Percentiles rank a stretch among this genome's conserved stretches.
Evolutionary conservation across 177 flowering plant species (phyloP).

Genomic region (Vitis hybrid): DNA sequence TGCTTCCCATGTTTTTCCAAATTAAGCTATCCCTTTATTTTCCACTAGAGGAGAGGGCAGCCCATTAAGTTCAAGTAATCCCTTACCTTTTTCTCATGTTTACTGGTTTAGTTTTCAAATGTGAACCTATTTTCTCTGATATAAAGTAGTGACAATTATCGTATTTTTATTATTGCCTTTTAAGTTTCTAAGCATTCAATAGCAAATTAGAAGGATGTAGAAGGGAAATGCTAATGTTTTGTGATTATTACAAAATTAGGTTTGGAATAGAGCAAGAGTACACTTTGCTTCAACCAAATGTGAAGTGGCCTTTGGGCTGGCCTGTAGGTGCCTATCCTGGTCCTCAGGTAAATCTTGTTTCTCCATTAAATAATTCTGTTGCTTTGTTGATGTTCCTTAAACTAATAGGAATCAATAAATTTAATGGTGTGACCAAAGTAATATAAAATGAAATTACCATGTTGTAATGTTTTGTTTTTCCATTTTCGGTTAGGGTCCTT

Average conservation of each 20-base stretch:
- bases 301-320: slow-evolving; percentile 99
- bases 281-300: slow-evolving; percentile 83
- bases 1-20: neutral
- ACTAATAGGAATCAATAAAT: neutral
- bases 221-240: neutral
- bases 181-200: too few species aligned
- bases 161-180: neutral
- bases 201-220: too few species aligned
- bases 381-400: neutral
- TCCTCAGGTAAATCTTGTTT: slow-evolving; percentile 66
- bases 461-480: neutral
- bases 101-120: neutral
- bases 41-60: too few species aligned
- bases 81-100: too few species aligned
- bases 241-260: slow-evolving; percentile 39
- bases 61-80: too few species aligned
- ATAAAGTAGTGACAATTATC: neutral
- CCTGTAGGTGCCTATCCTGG: slow-evolving; percentile 98
- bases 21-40: too few species aligned
- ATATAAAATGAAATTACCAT: neutral
- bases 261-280: slow-evolving; percentile 97
- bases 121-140: neutral
- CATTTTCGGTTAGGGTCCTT: slow-evolving; percentile 69
- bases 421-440: neutral
- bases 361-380: neutral